Conservation (phyloP, 208 protist species). For the Crithidia fasciculata region DNA sequence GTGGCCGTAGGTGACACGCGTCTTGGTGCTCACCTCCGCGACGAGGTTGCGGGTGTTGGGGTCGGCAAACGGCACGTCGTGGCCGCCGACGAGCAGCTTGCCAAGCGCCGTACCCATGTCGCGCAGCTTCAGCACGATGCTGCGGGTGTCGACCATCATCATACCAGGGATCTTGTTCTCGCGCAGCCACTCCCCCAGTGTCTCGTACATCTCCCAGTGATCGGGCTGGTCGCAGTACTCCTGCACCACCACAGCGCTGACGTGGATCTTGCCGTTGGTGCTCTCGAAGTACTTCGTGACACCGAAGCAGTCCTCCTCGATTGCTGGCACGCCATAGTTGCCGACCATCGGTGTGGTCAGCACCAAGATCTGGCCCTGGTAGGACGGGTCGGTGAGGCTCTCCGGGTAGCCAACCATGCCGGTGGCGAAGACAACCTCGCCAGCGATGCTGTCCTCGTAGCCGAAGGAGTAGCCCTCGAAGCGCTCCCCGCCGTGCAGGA, state of each 20-base stretch:
- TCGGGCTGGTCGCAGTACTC: conserved; percentile 95
- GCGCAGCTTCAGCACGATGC: conserved; percentile 97
- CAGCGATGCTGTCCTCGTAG: conserved; percentile 88
- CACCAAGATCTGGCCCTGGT: conserved; percentile 97
- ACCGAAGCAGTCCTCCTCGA: conserved; percentile 92
- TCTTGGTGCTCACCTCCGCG: conserved; percentile 93
- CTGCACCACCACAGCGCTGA: conserved; percentile 91
- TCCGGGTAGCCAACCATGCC: conserved; percentile 96
- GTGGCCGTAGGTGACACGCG: conserved; percentile 82
- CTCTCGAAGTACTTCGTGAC: conserved; percentile 97
- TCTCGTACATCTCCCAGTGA: conserved; percentile 95
- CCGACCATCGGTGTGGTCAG: conserved; percentile 98
- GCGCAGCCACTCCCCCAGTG: conserved; percentile 89
- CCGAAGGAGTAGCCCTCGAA: conserved; percentile 97
- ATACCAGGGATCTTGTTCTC: conserved; percentile 96
- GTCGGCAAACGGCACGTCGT: conserved; percentile 90
- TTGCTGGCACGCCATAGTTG: conserved; percentile 96
- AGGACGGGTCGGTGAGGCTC: conserved; percentile 98
- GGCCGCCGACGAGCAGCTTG: conserved; percentile 81
- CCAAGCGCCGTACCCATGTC: conserved; percentile 93
- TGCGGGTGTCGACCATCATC: conserved; percentile 97
- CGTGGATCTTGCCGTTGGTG: conserved; percentile 84
- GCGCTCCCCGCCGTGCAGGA: conserved; percentile 94
- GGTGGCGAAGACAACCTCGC: conserved; percentile 94
- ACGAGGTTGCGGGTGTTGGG: conserved; percentile 96